phyloP scores from a whole-genome alignment of 768 basidiomycete species.

The Panus rudis region DNA sequence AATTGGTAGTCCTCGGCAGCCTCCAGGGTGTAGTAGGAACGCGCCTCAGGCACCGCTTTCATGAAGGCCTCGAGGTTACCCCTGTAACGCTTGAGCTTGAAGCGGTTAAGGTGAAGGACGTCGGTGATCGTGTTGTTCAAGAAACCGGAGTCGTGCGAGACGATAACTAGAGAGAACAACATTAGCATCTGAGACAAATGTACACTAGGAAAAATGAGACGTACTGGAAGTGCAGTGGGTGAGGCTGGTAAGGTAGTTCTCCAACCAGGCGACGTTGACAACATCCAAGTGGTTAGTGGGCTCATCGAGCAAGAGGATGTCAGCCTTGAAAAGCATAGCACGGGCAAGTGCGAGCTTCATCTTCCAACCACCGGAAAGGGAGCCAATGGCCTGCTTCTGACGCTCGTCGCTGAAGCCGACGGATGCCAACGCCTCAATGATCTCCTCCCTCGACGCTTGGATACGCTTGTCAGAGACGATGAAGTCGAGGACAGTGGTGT shows the following conservation, averaged over 20 bases:
- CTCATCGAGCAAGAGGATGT: constrained; percentile 94
- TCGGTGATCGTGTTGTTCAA: constrained; percentile 98
- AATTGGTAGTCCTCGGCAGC: constrained; percentile 96
- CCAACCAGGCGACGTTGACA: constrained; percentile 96
- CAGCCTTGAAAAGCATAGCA: constrained; percentile 97
- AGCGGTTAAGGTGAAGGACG: constrained; percentile 95
- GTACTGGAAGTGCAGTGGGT: constrained; percentile 88
- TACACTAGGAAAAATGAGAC: constrained; percentile 22
- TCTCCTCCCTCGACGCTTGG: constrained; percentile 58
- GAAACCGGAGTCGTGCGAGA: constrained; percentile 97
- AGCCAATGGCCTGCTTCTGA: constrained; percentile 80
- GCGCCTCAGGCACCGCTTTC: constrained; percentile 91
- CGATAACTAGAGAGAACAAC: constrained; percentile 62
- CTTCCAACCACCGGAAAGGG: constrained; percentile 98
- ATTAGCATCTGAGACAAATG: background rate
- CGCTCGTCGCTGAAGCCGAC: constrained; percentile 90
- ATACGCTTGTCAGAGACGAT: constrained; percentile 83
- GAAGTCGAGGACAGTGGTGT: constrained; percentile 85
- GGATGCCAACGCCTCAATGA: constrained; percentile 74
- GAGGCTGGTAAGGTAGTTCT: constrained; percentile 83
- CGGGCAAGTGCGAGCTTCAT: constrained; percentile 98
- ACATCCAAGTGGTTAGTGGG: constrained; percentile 97
- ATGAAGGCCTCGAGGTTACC: constrained; percentile 96
- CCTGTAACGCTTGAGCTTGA: constrained; percentile 93
- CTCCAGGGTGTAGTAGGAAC: constrained; percentile 95